Percentiles rank a stretch among this genome's conserved stretches.
These are phyloP conservation scores for Cenchrus americanus DNA, from an alignment of 176 grass and related monocot species.

Conservation along the genomic window DNA sequence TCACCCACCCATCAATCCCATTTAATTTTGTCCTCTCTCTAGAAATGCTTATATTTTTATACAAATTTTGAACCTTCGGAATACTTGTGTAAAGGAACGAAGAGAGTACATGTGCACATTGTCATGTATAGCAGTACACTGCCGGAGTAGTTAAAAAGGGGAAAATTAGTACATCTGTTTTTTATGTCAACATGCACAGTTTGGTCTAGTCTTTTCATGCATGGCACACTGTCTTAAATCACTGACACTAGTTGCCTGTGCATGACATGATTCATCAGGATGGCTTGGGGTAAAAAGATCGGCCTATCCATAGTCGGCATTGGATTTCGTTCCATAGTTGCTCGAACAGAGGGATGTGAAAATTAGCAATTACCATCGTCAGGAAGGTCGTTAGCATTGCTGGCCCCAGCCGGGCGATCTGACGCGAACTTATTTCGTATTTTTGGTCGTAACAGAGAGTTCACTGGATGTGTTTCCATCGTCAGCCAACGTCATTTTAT, in stretches of 20 bases:
- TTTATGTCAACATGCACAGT: neutral
- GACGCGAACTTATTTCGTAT: neutral
- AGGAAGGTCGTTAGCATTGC: too few species aligned
- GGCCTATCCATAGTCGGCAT: neutral
- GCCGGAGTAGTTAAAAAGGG: neutral
- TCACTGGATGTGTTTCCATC: neutral
- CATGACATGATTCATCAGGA: constrained; percentile 46
- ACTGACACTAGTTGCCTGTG: constrained; percentile 36
- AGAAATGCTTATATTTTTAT: too few species aligned
- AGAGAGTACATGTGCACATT: neutral
- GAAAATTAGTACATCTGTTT: neutral
- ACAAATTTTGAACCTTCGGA: too few species aligned
- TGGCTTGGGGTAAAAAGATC: constrained; percentile 19
- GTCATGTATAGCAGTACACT: neutral
- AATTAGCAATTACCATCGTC: too few species aligned
- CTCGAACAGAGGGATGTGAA: too few species aligned
- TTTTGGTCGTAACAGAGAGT: neutral
- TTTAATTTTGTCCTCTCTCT: too few species aligned
- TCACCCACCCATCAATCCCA: too few species aligned
- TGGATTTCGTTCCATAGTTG: neutral
- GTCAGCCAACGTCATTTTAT: neutral
- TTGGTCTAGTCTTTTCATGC: constrained; percentile 33
- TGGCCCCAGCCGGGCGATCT: neutral
- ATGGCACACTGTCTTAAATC: neutral
- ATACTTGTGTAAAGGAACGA: too few species aligned